Conservation (phyloP, 2,329 filamentous ascomycete species). For the Calycina herbarum region DNA sequence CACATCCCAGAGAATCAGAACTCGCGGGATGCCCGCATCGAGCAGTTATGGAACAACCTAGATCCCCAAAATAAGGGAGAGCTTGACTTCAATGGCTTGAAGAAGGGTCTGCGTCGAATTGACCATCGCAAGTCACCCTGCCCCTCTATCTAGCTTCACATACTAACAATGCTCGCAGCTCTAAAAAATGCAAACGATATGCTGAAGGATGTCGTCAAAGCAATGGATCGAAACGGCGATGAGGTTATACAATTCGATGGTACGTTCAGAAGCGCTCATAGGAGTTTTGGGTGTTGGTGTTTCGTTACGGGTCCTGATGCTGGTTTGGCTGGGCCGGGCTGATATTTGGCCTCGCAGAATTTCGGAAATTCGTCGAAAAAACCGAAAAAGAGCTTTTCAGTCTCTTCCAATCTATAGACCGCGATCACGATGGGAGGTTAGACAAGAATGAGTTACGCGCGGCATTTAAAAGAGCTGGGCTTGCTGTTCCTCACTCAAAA, state of each 20-base stretch:
- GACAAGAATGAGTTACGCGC: conserved; percentile 80
- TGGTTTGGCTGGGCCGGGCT: conserved; percentile 6
- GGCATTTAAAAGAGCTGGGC: conserved; percentile 76
- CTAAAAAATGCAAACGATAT: conserved; percentile 90
- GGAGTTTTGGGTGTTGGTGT: background rate
- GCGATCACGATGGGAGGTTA: conserved; percentile 79
- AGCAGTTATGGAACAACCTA: conserved; percentile 80
- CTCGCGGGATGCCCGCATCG: conserved; percentile 77
- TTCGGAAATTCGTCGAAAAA: conserved; percentile 81
- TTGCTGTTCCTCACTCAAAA: conserved; percentile 74
- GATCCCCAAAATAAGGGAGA: conserved; percentile 75
- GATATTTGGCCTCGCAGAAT: conserved; percentile 59
- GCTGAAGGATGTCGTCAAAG: conserved; percentile 74
- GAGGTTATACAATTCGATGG: conserved; percentile 89
- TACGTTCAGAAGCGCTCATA: conserved; percentile 46
- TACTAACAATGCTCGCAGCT: conserved; percentile 45
- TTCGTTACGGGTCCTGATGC: background rate
- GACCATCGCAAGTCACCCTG: conserved; percentile 65
- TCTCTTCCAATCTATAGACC: conserved; percentile 86
- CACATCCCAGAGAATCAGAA: conserved; percentile 77
- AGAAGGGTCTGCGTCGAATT: conserved; percentile 81
- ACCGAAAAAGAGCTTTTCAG: conserved; percentile 80
- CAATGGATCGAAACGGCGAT: conserved; percentile 84
- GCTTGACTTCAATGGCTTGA: conserved; percentile 80
- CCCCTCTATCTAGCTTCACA: conserved; percentile 14